Evolutionary conservation across 306 rosid species (phyloP).

Genomic region (Rosa multiflora): DNA sequence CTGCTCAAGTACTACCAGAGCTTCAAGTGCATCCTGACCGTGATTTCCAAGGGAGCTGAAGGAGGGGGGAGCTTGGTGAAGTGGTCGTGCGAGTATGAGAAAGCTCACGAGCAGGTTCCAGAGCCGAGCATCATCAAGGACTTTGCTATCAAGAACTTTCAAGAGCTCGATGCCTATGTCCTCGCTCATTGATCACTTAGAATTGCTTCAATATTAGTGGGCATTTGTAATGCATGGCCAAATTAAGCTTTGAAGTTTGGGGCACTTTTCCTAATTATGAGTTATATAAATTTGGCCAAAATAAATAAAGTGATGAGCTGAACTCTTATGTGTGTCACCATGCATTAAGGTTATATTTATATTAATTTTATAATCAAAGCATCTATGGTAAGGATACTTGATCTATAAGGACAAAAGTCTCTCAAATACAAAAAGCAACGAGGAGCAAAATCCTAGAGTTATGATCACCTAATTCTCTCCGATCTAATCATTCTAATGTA

Average conservation of each 20-base stretch:
- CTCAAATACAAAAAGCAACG: neutral
- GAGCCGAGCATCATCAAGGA: constrained; percentile 65
- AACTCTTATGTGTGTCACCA: neutral
- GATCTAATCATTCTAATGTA: neutral
- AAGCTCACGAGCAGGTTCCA: constrained; percentile 48
- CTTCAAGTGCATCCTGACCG: constrained; percentile 50
- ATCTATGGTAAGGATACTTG: too few species aligned
- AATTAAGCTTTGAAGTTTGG: neutral
- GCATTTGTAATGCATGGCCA: neutral
- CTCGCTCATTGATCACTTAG: constrained; percentile 11
- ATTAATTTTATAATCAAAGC: too few species aligned
- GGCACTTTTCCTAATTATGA: neutral
- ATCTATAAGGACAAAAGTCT: neutral
- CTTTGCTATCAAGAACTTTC: constrained; percentile 71
- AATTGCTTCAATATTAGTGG: neutral
- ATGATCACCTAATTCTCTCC: neutral
- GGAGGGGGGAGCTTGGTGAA: constrained; percentile 63
- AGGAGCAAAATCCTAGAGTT: neutral
- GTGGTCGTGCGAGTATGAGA: constrained; percentile 69
- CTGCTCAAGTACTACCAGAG: constrained; percentile 66
- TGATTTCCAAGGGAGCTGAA: constrained; percentile 36
- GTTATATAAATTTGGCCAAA: neutral
- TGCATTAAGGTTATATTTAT: too few species aligned
- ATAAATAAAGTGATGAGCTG: neutral
- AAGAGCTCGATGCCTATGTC: constrained; percentile 62